Base-by-base conservation (phyloP, 768 basidiomycete species). In the Gloeostereum incarnatum region DNA sequence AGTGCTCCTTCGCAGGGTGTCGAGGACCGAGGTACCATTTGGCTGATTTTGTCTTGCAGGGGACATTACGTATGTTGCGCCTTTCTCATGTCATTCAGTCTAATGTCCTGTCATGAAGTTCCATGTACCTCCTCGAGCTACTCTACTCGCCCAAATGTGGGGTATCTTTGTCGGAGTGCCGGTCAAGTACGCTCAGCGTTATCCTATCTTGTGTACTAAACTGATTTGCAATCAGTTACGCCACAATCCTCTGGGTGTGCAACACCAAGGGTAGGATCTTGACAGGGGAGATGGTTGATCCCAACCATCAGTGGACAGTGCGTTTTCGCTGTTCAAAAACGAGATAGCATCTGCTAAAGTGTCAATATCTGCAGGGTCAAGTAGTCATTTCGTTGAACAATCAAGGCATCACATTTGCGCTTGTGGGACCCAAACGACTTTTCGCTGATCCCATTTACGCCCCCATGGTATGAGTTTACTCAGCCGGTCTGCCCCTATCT, bases 241-340 rank as follows among this genome's bases (percentile, higher is more conserved):
- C 49, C 5, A 53, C 49, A 32, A 36, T 32, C 27, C 17, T 29
- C 0, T 46, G 49, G 50, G 42, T 53, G n/a, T 48, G 48, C 20
- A 45, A 48, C 31, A 51, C 49, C 18, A 53, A 53, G 35, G 46
- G 50, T 8, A 30, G 32, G 30, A 44, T 45, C 21, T 40, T 53
- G 5, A 35, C 45, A 22, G 52, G 52, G 16, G 22, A 39, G 4
- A 43, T 39, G 18, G 23, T 29, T 10, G 52, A 53, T 35, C 52
- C 52, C 3, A 53, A 53, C 38, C 40, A 46, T 19, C 52, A 53
- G 31, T 53, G 52, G 52, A 53, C 52, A 8, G 50, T 49, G 25
- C 16, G 46, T 46, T 3, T 37, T 25, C 4, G 21, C 2, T 3
- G 18, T 7, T 6, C 30, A 30, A 5, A 3, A 8, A n/a, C 25